phyloP scores from a whole-genome alignment of 306 rosid species.

The Quercus berberidifolia region DNA sequence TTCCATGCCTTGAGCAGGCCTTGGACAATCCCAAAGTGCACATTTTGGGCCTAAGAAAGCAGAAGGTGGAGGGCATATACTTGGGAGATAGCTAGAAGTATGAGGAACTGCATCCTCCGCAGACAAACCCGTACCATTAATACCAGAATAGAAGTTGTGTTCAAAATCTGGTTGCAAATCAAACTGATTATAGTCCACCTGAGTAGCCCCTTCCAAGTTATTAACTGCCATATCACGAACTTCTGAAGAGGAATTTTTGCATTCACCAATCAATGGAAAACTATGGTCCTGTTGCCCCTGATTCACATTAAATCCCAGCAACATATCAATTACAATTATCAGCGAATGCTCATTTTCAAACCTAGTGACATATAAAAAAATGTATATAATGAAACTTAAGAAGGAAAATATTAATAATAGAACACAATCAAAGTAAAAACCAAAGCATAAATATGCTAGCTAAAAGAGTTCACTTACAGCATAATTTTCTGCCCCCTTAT shows the following conservation, averaged over 20 bases:
- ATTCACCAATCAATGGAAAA: slow-evolving; percentile 58
- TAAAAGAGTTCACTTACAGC: not conserved
- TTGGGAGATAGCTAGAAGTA: slow-evolving; percentile 73
- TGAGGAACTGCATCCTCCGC: slow-evolving; percentile 65
- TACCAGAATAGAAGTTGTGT: slow-evolving; percentile 50
- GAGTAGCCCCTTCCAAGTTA: slow-evolving; percentile 59
- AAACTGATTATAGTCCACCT: slow-evolving; percentile 67
- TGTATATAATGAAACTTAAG: not conserved
- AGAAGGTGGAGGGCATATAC: slow-evolving; percentile 86
- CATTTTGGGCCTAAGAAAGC: slow-evolving; percentile 97
- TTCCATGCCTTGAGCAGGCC: slow-evolving; percentile 85
- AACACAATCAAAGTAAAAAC: not conserved
- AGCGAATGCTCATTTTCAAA: slow-evolving; percentile 22
- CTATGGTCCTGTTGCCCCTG: slow-evolving; percentile 66
- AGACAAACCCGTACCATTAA: slow-evolving; percentile 42
- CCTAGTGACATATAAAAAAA: not conserved
- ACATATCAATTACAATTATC: slow-evolving; percentile 22
- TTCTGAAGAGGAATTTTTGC: slow-evolving; percentile 63
- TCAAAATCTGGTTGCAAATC: slow-evolving; percentile 60
- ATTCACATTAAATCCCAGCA: slow-evolving; percentile 51
- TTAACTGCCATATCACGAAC: slow-evolving; percentile 45
- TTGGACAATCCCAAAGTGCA: slow-evolving; percentile 98
- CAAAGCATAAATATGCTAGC: not conserved
- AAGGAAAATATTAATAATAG: not conserved
- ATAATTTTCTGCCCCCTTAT: not conserved